These are phyloP conservation scores for Paraleonurus japonicus DNA, from an alignment of 257 asterid species.

Conservation along the genomic window DNA sequence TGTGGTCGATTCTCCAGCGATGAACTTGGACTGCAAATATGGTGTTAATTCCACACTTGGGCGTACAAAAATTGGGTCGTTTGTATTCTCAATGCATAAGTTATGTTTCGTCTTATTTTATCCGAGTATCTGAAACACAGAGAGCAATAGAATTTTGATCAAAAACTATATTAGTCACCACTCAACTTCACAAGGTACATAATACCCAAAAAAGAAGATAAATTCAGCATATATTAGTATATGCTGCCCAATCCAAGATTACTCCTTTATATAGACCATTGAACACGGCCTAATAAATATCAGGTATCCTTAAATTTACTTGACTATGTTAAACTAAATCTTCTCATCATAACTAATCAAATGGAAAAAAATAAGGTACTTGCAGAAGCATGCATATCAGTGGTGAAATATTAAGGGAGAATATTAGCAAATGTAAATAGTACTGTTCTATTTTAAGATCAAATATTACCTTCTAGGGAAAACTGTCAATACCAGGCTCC, in stretches of 20 bases:
- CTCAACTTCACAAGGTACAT: not conserved
- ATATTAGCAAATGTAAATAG: not conserved
- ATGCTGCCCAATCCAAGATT: not conserved
- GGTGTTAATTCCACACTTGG: not conserved
- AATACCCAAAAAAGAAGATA: too few species aligned
- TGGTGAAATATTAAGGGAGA: not conserved
- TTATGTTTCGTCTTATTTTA: not conserved
- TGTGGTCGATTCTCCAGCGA: not conserved
- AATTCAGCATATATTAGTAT: too few species aligned
- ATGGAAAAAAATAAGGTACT: not conserved
- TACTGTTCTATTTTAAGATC: not conserved
- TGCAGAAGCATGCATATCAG: not conserved
- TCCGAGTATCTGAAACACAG: not conserved
- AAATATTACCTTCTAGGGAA: not conserved
- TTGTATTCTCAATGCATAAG: not conserved
- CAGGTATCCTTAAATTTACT: too few species aligned
- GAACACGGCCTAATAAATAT: not conserved
- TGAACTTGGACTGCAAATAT: not conserved
- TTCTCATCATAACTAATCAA: not conserved
- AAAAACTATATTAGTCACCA: not conserved
- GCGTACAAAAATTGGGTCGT: not conserved
- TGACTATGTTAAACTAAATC: not conserved
- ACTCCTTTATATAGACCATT: not conserved
- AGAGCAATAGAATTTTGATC: not conserved
- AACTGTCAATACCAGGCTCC: not conserved